These are phyloP conservation scores for Coemansia sp. DNA, from an alignment of 192 early-diverging fungal species.

Conservation along the genomic window DNA sequence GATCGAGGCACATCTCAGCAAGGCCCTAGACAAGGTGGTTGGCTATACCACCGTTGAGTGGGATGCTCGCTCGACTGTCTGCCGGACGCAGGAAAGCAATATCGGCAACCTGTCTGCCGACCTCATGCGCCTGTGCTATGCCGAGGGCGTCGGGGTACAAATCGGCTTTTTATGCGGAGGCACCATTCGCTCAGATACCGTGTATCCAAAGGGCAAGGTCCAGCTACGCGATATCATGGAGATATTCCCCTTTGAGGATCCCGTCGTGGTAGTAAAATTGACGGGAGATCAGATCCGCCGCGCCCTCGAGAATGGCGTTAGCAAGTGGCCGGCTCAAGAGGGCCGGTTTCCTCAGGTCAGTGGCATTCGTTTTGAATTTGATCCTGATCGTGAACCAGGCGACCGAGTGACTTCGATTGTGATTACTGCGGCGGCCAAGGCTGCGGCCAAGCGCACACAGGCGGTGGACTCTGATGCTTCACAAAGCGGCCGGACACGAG, in stretches of 20 bases:
- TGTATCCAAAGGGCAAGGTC: constrained; percentile 56
- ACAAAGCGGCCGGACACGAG: not conserved
- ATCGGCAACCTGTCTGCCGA: constrained; percentile 65
- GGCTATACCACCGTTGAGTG: constrained; percentile 54
- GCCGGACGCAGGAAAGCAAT: constrained; percentile 61
- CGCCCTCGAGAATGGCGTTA: constrained; percentile 65
- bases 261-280: constrained; percentile 60
- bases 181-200: constrained; percentile 62
- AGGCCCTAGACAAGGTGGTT: constrained; percentile 56
- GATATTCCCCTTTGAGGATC: constrained; percentile 70
- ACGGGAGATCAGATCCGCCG: constrained; percentile 63
- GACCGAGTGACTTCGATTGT: constrained; percentile 55
- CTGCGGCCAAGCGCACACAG: constrained; percentile 12
- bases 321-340: constrained; percentile 67
- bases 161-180: constrained; percentile 63
- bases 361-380: constrained; percentile 62
- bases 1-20: constrained; percentile 51
- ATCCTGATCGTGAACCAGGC: constrained; percentile 52
- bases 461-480: not conserved
- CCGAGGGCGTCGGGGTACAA: constrained; percentile 38
- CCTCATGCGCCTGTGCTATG: constrained; percentile 59
- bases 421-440: constrained; percentile 31
- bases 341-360: constrained; percentile 70
- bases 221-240: constrained; percentile 65
- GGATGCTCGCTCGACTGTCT: constrained; percentile 61